Evolutionary conservation across 2,329 filamentous ascomycete species (phyloP), one percentile per base, ranked within the genome.

Genomic region (Pseudocercospora macadamiae): DNA sequence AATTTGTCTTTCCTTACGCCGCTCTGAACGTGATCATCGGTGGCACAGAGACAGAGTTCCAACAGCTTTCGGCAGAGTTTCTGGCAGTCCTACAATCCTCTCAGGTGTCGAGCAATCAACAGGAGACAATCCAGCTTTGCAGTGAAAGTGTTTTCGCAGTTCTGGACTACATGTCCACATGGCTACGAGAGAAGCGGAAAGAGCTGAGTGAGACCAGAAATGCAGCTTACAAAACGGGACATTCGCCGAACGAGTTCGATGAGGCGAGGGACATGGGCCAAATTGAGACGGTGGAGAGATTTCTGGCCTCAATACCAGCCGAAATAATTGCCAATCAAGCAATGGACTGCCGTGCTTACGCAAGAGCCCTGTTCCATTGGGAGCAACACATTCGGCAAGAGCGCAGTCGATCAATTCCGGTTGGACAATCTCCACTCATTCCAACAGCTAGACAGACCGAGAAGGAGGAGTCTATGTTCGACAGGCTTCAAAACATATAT

Each of bases 131-230:
- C 68, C 90, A 93, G 69, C 81, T 90, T 53, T 96, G 90, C 71
- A 96, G 91, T 69, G 92, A 97, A 89, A 91, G 89, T 57, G 88
- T 97, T 1, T 99, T 99, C 73, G 86, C 89, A 47, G 85, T 96
- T 3, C 82, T 99, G 0, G 96, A 99, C 73, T 97, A 99, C 73
- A 84, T 93, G 61, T 92, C 91, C 70, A 84, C 89, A 64, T 99
- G 93, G 92, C 79, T 96, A 21, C 91, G 96, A 68, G 85, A 88
- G 54, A 96, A 91, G 73, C 85, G 85, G 73, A 81, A 83, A 73
- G 61, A 71, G 57, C 66, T 80, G 1, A 67, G 72, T 4, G 76
- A 78, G 14, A 73, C 71, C 12, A 71, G 76, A 32, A 64, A 69
- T 10, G 73, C 75, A 58, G 77, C 77, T n/a, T 73, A 75, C 16